A percentile compares a stretch with the other conserved stretches of the same genome.
These are phyloP conservation scores for Coffea humblotiana DNA, from an alignment of 305 asterid species.

Conservation along the genomic window DNA sequence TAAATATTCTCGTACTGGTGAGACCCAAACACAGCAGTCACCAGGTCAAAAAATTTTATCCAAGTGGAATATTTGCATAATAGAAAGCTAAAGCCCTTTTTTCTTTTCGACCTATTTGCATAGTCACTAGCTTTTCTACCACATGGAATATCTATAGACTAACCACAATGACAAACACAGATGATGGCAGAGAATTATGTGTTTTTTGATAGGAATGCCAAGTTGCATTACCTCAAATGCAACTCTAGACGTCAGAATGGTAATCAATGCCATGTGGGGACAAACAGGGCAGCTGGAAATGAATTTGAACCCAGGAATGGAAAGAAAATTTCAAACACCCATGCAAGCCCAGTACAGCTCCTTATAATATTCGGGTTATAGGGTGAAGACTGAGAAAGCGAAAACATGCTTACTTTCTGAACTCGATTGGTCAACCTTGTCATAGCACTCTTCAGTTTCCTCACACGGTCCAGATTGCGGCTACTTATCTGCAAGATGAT, in stretches of 20 bases:
- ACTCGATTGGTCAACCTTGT: slow-evolving; percentile 85
- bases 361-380: not conserved
- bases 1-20: not conserved
- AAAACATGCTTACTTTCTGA: slow-evolving; percentile 75
- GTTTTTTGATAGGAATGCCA: not conserved
- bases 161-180: not conserved
- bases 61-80: not conserved
- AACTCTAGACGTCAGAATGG: not conserved
- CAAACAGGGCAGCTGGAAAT: not conserved
- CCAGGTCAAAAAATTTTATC: not conserved
- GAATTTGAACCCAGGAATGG: not conserved
- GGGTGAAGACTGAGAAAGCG: not conserved
- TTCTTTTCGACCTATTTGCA: not conserved
- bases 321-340: not conserved
- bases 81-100: not conserved
- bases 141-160: not conserved
- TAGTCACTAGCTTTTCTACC: not conserved
- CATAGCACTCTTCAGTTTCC: slow-evolving; percentile 80
- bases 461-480: slow-evolving; percentile 85
- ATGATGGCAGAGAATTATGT: not conserved
- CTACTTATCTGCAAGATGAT: slow-evolving; percentile 62
- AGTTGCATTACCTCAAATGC: not conserved
- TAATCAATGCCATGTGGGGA: not conserved
- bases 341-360: not conserved
- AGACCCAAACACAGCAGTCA: not conserved